These are phyloP conservation scores for Metarhizium album DNA, from an alignment of 2,329 filamentous ascomycete genomes.

Conservation along the genomic window DNA sequence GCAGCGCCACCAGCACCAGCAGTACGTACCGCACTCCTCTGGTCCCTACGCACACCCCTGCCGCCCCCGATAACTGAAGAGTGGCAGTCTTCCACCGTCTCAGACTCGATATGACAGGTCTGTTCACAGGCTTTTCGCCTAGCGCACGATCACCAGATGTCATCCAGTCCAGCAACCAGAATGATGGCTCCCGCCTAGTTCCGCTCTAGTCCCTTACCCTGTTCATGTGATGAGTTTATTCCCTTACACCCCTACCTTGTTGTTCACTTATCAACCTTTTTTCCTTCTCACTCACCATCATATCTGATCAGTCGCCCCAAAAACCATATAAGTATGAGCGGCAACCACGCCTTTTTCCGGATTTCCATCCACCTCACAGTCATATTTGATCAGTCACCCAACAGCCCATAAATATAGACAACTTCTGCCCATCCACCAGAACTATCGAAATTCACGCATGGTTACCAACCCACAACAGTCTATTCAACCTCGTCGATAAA, in stretches of 20 bases:
- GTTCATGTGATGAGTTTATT: constrained; percentile 5
- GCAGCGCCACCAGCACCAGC: constrained; percentile 3
- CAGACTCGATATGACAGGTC: constrained; percentile 26
- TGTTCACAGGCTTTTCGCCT: constrained; percentile 13
- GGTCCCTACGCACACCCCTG: not conserved
- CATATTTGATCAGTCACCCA: too few relatives aligned
- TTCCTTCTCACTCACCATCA: not conserved
- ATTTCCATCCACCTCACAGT: too few relatives aligned
- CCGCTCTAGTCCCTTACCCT: constrained; percentile 7
- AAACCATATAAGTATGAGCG: constrained; percentile 25
- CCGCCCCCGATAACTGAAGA: constrained; percentile 5
- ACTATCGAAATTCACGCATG: too few relatives aligned
- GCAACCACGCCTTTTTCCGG: constrained; percentile 14
- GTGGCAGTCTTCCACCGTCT: constrained; percentile 16
- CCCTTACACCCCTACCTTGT: constrained; percentile 2
- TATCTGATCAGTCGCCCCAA: constrained; percentile 11
- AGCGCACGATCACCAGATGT: constrained; percentile 16
- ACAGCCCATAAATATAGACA: too few relatives aligned
- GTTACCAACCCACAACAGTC: too few relatives aligned
- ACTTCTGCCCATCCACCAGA: too few relatives aligned
- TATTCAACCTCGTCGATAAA: not conserved
- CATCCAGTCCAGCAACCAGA: constrained; percentile 10
- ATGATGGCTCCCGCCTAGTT: constrained; percentile 12
- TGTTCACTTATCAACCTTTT: constrained; percentile 1
- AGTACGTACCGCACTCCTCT: not conserved